Conservation (phyloP, 208 protist species). For the Leishmania arabica region DNA sequence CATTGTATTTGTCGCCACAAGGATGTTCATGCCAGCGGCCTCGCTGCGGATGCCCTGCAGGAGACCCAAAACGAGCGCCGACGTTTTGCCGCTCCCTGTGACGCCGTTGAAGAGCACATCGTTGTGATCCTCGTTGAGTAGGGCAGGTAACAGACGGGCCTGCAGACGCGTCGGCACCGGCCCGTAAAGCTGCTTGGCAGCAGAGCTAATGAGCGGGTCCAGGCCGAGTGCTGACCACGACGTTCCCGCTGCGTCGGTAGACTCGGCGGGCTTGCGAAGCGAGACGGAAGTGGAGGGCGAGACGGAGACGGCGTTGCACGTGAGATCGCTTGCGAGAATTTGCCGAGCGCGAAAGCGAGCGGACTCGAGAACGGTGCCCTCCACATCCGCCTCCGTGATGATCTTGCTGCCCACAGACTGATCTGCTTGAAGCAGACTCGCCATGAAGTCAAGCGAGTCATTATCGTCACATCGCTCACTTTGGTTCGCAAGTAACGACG, state of each 20-base stretch:
- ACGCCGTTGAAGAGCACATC: slow-evolving; percentile 84
- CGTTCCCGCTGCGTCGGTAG: slow-evolving; percentile 40
- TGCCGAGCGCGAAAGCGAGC: slow-evolving; percentile 40
- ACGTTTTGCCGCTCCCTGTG: slow-evolving; percentile 82
- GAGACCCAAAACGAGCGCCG: slow-evolving; percentile 68
- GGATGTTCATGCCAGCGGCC: slow-evolving; percentile 67
- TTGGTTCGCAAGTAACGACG: not conserved
- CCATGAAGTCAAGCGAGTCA: slow-evolving; percentile 20
- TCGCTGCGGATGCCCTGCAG: slow-evolving; percentile 76
- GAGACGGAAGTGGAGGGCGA: not conserved
- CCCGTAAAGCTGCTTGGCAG: slow-evolving; percentile 49
- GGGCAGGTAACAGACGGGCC: slow-evolving; percentile 63
- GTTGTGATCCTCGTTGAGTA: slow-evolving; percentile 86
- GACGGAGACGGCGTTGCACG: not conserved
- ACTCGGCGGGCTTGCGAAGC: slow-evolving; percentile 14
- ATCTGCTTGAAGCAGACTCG: slow-evolving; percentile 19
- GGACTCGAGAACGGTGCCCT: slow-evolving; percentile 61
- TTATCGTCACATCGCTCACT: not conserved
- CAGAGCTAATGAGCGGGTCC: slow-evolving; percentile 44
- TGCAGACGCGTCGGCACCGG: slow-evolving; percentile 66
- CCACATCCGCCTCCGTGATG: slow-evolving; percentile 47
- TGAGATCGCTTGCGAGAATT: slow-evolving; percentile 51
- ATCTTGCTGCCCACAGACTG: slow-evolving; percentile 57
- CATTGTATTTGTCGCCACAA: slow-evolving; percentile 69
- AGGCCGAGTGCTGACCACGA: slow-evolving; percentile 62